Evolutionary conservation across 2,329 filamentous ascomycete species (phyloP).

Genomic region (Bretziella fagacearum): DNA sequence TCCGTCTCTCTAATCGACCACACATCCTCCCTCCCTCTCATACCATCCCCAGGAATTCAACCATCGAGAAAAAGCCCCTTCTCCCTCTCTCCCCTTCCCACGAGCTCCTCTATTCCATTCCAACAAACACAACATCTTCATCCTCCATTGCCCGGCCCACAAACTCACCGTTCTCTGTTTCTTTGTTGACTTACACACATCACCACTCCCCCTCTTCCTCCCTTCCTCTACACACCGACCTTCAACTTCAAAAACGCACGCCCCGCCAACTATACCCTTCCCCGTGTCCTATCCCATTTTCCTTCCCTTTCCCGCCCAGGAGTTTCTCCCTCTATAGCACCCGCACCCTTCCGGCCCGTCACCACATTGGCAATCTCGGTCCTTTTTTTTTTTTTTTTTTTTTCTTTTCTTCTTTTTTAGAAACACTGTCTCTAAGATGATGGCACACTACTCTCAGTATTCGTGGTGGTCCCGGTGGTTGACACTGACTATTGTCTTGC

Average conservation of each 20-base stretch:
- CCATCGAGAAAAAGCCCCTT: background rate
- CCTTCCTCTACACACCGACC: background rate
- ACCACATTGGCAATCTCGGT: too few species aligned
- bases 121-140: too few species aligned
- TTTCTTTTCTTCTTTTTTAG: too few species aligned
- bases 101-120: background rate
- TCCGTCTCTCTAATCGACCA: background rate
- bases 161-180: background rate
- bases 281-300: too few species aligned
- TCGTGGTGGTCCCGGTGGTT: background rate
- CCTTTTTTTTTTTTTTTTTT: too few species aligned
- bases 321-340: too few species aligned
- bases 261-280: too few species aligned
- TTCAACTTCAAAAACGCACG: too few species aligned
- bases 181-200: background rate
- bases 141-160: background rate
- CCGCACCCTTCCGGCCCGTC: too few species aligned
- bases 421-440: background rate
- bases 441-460: background rate
- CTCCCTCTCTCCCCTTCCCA: background rate
- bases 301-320: too few species aligned
- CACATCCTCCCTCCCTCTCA: background rate
- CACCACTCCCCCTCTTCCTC: too few species aligned
- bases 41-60: background rate
- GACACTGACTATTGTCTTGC: constrained; percentile 1